phyloP scores from a whole-genome alignment of 2,329 filamentous ascomycete species.

The Trichoderma breve region DNA sequence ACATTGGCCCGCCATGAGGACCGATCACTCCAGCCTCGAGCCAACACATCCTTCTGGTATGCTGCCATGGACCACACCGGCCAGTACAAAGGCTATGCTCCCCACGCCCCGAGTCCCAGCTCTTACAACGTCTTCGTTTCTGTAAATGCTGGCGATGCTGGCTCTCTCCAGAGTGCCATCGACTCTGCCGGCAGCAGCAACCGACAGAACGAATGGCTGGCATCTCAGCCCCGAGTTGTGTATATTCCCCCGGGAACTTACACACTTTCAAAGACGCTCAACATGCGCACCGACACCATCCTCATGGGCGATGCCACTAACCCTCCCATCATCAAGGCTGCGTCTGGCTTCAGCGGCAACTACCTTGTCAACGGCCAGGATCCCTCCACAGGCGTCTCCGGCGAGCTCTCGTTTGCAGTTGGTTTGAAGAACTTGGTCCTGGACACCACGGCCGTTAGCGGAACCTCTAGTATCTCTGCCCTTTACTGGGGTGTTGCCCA shows the following conservation, averaged over 20 bases:
- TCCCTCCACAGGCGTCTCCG: slow-evolving; percentile 32
- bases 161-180: slow-evolving; percentile 40
- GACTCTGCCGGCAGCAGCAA: slow-evolving; percentile 35
- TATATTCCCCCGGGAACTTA: slow-evolving; percentile 46
- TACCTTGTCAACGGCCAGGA: slow-evolving; percentile 38
- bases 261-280: slow-evolving; percentile 38
- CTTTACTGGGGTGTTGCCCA: slow-evolving; percentile 47
- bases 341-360: slow-evolving; percentile 34
- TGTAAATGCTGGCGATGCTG: slow-evolving; percentile 37
- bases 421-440: slow-evolving; percentile 44
- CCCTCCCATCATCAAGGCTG: slow-evolving; percentile 42
- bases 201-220: slow-evolving; percentile 40
- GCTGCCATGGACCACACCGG: slow-evolving; percentile 42
- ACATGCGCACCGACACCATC: slow-evolving; percentile 45
- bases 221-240: slow-evolving; percentile 40
- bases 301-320: slow-evolving; percentile 46
- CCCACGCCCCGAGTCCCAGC: slow-evolving; percentile 37
- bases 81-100: slow-evolving; percentile 38
- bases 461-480: slow-evolving; percentile 37
- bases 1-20: neutral
- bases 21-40: neutral
- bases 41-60: slow-evolving; percentile 40
- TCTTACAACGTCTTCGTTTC: slow-evolving; percentile 40
- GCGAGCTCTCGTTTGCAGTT: slow-evolving; percentile 44
- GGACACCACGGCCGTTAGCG: slow-evolving; percentile 39